phyloP scores from a whole-genome alignment of 2,329 filamentous ascomycete species.

The Colletotrichum sp. region DNA sequence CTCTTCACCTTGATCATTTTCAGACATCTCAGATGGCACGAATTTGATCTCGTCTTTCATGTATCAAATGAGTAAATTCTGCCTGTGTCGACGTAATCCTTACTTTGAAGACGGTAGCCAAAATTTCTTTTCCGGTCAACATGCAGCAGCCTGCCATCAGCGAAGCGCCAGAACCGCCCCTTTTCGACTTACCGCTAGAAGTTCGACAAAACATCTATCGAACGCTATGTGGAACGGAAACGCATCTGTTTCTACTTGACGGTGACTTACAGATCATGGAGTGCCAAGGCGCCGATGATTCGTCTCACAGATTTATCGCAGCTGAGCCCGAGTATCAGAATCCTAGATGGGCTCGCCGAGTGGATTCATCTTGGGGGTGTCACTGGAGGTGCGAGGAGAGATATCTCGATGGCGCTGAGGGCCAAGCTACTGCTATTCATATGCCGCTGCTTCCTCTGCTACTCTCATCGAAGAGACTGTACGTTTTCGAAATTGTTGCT shows the following conservation, averaged over 20 bases:
- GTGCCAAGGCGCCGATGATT: background rate
- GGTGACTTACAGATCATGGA: background rate
- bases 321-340: background rate
- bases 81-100: too few species aligned
- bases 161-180: background rate
- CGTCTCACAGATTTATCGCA: background rate
- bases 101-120: too few species aligned
- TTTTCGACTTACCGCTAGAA: background rate
- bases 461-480: background rate
- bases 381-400: background rate
- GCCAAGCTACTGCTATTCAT: background rate
- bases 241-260: background rate
- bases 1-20: rapidly evolving
- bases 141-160: background rate
- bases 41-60: rapidly evolving
- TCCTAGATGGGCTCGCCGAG: background rate
- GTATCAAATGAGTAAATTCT: rapidly evolving
- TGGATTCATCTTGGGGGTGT: background rate
- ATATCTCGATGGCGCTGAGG: background rate
- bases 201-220: background rate
- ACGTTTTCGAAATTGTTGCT: background rate
- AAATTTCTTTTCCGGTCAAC: background rate
- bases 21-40: background rate
- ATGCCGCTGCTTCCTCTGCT: background rate
- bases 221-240: background rate